Conservation (phyloP, 2,329 filamentous ascomycete genomes). For the Colletotrichum shisoi region DNA sequence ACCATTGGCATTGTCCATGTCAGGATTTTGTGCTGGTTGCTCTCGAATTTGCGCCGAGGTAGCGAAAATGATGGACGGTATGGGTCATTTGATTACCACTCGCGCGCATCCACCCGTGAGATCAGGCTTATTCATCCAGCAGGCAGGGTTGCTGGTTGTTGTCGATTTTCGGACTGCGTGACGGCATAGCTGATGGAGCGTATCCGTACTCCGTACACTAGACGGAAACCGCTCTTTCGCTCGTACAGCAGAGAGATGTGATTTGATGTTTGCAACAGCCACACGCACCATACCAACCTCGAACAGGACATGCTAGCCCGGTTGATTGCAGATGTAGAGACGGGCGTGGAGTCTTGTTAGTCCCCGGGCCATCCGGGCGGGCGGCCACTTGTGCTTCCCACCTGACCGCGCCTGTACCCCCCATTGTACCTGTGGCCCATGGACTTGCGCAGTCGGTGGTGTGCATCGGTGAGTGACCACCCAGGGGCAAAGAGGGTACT, state of each 20-base stretch:
- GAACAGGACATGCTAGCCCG: slow-evolving; percentile 6
- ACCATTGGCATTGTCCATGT: slow-evolving; percentile 7
- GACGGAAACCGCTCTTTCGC: not conserved
- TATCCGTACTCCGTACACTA: too few species aligned
- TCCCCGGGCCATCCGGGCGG: slow-evolving; percentile 40
- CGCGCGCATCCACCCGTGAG: slow-evolving; percentile 6
- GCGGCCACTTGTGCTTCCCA: slow-evolving; percentile 15
- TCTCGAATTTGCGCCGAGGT: slow-evolving; percentile 30
- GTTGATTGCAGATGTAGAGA: slow-evolving; percentile 5
- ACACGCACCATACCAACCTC: slow-evolving; percentile 2
- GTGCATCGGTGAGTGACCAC: slow-evolving; percentile 19
- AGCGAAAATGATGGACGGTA: slow-evolving; percentile 26
- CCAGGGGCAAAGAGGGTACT: not conserved
- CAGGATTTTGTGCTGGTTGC: not conserved
- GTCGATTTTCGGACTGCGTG: not conserved
- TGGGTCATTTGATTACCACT: slow-evolving; percentile 34
- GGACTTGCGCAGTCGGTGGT: slow-evolving; percentile 1
- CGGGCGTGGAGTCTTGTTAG: slow-evolving; percentile 38
- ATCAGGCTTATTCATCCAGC: slow-evolving; percentile 9
- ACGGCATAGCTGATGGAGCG: not conserved
- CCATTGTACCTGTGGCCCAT: slow-evolving; percentile 20
- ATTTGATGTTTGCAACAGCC: slow-evolving; percentile 1
- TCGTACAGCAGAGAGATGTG: slow-evolving; percentile 13
- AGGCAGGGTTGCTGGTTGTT: slow-evolving; percentile 16
- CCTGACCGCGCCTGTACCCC: not conserved